Base-by-base conservation (phyloP, 164 flowering plant species). In the Litsea cubeba region DNA sequence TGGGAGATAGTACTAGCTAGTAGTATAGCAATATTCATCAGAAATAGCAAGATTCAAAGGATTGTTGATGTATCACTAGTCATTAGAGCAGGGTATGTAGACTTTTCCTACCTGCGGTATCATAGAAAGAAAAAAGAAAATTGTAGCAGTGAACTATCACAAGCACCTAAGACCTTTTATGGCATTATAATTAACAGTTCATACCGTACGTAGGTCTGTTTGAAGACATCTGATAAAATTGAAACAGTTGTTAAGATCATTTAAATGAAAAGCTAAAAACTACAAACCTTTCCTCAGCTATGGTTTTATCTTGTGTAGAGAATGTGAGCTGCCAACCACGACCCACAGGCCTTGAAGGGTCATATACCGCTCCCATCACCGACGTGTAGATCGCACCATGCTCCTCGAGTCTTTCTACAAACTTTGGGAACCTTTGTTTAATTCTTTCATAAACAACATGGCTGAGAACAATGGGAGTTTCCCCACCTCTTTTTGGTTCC, bases 241-340 rank as follows among this genome's bases (percentile, higher is more conserved):
- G 10, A 7, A 8, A 40, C 46, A 1, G 46, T 40, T 40, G 10
- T 5, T 40, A 40, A 40, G 46, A 40, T 40, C 46, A 40, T 7
- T 40, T 40, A 7, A 7, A 40, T 40, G 46, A 40, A 40, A 40
- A 40, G 46, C 46, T 40, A 40, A 40, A 40, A 40, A 40, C 1
- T 40, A 7, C 46, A 40, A 40, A 94, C 98, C 97, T 90, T 85
- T 92, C 86, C 81, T 91, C 97, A 26, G 98, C 97, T 0, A 78
- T 81, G 68, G 58, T 81, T 83, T 86, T 92, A 79, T 94, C 97
- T 0, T 81, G 71, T 62, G 97, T 92, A 75, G 89, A 78, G 87
- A 94, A 94, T 0, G 92, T 91, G 0, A 97, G 92, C 74, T 91
- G 90, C 98, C 98, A 92, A 0, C 98, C 97, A 28, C 95, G 91